Evolutionary conservation across 2,329 filamentous ascomycete species (phyloP).

Genomic region (Fusarium sp.): DNA sequence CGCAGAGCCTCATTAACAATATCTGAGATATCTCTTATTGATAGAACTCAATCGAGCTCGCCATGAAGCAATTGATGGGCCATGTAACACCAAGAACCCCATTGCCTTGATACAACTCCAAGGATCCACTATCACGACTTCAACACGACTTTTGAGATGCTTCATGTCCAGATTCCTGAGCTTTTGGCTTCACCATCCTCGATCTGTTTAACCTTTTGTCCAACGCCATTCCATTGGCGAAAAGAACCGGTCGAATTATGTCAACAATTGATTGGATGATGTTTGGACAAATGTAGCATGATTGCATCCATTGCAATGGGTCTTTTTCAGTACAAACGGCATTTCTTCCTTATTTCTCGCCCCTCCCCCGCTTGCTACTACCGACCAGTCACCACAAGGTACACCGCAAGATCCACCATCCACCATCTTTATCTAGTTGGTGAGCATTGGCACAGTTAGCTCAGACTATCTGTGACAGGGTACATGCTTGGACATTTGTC

Average conservation of each 20-base stretch:
- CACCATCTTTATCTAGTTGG: conserved; percentile 22
- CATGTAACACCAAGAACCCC: conserved; percentile 1
- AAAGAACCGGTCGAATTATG: conserved; percentile 3
- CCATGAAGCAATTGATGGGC: neutral
- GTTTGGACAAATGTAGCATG: conserved; percentile 13
- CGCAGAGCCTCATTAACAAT: conserved; percentile 32
- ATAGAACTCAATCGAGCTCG: neutral
- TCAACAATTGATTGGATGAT: conserved; percentile 23
- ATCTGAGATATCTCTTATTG: neutral
- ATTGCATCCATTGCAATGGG: conserved; percentile 28
- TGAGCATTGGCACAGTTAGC: conserved; percentile 11
- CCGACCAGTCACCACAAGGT: conserved; percentile 25
- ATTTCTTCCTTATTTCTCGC: conserved; percentile 30
- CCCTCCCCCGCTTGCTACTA: conserved; percentile 34
- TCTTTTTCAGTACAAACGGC: neutral
- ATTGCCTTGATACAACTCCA: conserved; percentile 22
- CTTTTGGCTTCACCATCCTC: neutral
- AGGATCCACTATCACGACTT: conserved; percentile 28
- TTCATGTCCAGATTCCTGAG: conserved; percentile 8
- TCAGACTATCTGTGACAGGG: conserved; percentile 27
- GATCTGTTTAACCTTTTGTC: neutral
- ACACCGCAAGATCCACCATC: conserved; percentile 35
- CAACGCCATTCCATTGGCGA: conserved; percentile 4
- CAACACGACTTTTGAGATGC: conserved; percentile 10
- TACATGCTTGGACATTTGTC: conserved; percentile 3